Conservation (phyloP, 2,329 filamentous ascomycete genomes). For the Microsporum audouinii region DNA sequence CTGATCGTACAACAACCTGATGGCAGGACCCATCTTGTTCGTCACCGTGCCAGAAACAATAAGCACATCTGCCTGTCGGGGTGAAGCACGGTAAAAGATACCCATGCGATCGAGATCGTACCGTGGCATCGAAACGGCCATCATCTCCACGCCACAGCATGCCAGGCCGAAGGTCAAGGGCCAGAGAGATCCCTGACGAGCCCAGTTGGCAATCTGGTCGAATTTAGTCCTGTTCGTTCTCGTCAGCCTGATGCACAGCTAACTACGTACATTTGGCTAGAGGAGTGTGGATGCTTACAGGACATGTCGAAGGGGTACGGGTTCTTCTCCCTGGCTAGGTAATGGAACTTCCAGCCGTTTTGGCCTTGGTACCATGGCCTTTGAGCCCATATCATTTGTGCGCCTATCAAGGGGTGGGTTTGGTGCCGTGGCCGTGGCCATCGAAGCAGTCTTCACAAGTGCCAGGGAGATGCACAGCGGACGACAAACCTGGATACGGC, state of each 20-base stretch:
- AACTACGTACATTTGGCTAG: neutral
- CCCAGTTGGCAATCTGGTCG: slow-evolving; percentile 74
- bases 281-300: neutral
- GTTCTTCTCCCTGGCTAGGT: neutral
- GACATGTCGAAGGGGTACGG: neutral
- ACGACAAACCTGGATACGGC: neutral
- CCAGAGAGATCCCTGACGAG: slow-evolving; percentile 72
- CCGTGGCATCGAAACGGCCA: slow-evolving; percentile 75
- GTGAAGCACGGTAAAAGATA: slow-evolving; percentile 82
- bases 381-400: neutral
- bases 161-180: slow-evolving; percentile 81
- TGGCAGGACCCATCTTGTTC: slow-evolving; percentile 90
- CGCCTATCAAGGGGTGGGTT: neutral
- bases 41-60: slow-evolving; percentile 86
- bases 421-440: neutral
- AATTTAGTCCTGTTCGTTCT: slow-evolving; percentile 52
- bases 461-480: neutral
- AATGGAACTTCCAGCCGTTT: neutral
- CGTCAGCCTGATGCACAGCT: neutral
- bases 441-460: neutral
- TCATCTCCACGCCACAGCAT: slow-evolving; percentile 87
- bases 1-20: slow-evolving; percentile 87
- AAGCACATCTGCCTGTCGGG: slow-evolving; percentile 83
- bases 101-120: slow-evolving; percentile 83
- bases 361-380: neutral